Percentiles rank a stretch among this genome's conserved stretches.
Conservation (phyloP, 352 stramenopile genomes). For the Pythium graminicola region DNA sequence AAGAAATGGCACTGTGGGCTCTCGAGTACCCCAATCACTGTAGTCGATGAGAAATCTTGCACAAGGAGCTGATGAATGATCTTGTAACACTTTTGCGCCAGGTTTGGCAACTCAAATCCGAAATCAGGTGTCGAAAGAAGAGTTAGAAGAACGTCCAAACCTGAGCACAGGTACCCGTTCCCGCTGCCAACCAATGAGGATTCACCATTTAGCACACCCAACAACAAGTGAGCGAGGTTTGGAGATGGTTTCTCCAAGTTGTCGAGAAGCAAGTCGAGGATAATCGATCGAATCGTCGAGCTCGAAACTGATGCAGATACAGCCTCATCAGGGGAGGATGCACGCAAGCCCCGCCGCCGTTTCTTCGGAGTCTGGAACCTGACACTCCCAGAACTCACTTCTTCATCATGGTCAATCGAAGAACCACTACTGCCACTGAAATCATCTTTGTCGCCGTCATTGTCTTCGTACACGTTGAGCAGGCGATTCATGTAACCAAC, state of each 20-base stretch:
- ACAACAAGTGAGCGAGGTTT: conserved; percentile 67
- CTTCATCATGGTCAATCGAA: conserved; percentile 21
- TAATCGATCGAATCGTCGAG: conserved; percentile 52
- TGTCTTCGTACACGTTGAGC: conserved; percentile 58
- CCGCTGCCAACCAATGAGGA: conserved; percentile 9
- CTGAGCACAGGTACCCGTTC: conserved; percentile 38
- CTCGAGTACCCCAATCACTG: conserved; percentile 49
- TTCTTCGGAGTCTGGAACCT: conserved; percentile 38
- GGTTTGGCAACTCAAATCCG: conserved; percentile 48
- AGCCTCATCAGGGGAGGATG: not conserved
- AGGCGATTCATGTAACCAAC: conserved; percentile 76
- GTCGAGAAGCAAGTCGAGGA: conserved; percentile 71
- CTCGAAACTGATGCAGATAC: conserved; percentile 4
- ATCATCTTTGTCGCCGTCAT: conserved; percentile 18
- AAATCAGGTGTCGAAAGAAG: conserved; percentile 73
- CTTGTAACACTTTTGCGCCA: conserved; percentile 60
- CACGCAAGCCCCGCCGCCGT: conserved; percentile 6
- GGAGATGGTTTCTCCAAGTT: conserved; percentile 70
- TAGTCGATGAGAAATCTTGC: conserved; percentile 58
- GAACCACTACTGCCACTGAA: not conserved
- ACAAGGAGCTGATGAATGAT: conserved; percentile 58
- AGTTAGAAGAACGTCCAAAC: conserved; percentile 59
- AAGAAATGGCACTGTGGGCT: conserved; percentile 62
- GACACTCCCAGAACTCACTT: conserved; percentile 19
- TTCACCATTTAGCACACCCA: conserved; percentile 50